These are phyloP conservation scores for Xylaria sp. DNA, from an alignment of 2,329 filamentous ascomycete species.

Conservation along the genomic window DNA sequence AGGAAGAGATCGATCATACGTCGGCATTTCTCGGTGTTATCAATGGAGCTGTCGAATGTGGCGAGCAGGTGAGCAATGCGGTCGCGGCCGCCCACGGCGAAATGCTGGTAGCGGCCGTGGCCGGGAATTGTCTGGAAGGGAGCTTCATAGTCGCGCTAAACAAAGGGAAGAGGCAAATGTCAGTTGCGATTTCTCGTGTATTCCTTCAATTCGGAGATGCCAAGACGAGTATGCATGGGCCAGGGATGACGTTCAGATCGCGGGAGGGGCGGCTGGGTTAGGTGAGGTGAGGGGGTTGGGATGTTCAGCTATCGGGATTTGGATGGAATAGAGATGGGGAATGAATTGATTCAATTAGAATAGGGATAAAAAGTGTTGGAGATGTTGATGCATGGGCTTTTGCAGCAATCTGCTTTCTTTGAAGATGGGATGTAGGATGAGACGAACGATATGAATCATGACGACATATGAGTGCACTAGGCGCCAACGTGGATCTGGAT, in stretches of 20 bases:
- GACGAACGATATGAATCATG: not conserved
- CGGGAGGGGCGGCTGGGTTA: not conserved
- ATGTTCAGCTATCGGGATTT: not conserved
- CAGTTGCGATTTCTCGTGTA: not conserved
- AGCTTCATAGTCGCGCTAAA: slow-evolving; percentile 32
- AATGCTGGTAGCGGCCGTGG: slow-evolving; percentile 59
- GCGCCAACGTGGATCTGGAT: not conserved
- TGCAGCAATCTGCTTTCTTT: slow-evolving; percentile 6
- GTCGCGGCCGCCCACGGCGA: slow-evolving; percentile 50
- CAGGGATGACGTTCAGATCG: not conserved
- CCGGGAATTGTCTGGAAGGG: slow-evolving; percentile 44
- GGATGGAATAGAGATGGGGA: not conserved
- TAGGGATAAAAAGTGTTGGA: not conserved
- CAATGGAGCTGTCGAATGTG: slow-evolving; percentile 33
- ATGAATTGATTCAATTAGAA: not conserved
- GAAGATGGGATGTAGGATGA: not conserved
- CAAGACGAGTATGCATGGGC: not conserved
- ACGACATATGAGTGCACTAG: not conserved
- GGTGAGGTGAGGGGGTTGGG: slow-evolving; percentile 5
- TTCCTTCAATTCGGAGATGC: not conserved
- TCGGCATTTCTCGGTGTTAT: slow-evolving; percentile 38
- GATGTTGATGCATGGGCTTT: slow-evolving; percentile 16
- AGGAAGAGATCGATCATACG: slow-evolving; percentile 57
- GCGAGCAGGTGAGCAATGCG: slow-evolving; percentile 36
- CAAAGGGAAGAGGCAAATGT: slow-evolving; percentile 7